These are phyloP conservation scores for Ganoderma sp. DNA, from an alignment of 1,284 basidiomycete genomes.

Conservation along the genomic window DNA sequence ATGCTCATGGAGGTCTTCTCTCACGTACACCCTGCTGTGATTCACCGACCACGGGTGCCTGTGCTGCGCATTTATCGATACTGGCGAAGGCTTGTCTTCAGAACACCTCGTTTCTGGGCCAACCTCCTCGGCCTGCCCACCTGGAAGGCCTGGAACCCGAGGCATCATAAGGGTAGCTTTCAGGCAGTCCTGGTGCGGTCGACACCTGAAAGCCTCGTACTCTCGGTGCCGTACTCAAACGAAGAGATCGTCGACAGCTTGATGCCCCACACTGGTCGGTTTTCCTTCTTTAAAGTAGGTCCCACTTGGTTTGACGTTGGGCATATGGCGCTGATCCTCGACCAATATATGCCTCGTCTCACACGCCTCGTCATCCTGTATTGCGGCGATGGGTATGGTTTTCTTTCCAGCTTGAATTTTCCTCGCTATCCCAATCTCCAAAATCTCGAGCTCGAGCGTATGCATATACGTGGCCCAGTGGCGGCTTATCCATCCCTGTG, in stretches of 20 bases:
- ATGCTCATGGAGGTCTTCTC: conserved; percentile 8
- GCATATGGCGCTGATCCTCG: background rate
- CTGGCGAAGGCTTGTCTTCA: conserved; percentile 1
- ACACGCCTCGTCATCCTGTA: background rate
- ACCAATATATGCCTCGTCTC: background rate
- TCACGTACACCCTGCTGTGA: conserved; percentile 1
- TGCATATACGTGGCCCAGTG: background rate
- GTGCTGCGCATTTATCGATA: conserved; percentile 7
- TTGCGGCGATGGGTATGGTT: too few relatives aligned
- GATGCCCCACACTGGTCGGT: background rate
- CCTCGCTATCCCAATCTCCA: background rate
- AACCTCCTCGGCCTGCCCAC: background rate
- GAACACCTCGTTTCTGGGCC: conserved; percentile 3
- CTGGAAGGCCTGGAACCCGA: background rate
- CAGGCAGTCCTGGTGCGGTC: background rate
- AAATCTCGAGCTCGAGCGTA: background rate
- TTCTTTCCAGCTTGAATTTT: background rate
- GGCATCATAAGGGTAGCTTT: background rate
- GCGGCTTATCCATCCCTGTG: too few relatives aligned
- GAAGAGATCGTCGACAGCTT: background rate
- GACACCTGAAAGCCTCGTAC: background rate
- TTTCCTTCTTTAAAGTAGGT: background rate
- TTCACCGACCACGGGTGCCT: background rate
- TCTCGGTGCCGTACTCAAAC: background rate
- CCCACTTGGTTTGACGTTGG: too few relatives aligned